These are phyloP conservation scores for Stentor roeselii DNA, from an alignment of 73 alveolate genomes.

Conservation along the genomic window DNA sequence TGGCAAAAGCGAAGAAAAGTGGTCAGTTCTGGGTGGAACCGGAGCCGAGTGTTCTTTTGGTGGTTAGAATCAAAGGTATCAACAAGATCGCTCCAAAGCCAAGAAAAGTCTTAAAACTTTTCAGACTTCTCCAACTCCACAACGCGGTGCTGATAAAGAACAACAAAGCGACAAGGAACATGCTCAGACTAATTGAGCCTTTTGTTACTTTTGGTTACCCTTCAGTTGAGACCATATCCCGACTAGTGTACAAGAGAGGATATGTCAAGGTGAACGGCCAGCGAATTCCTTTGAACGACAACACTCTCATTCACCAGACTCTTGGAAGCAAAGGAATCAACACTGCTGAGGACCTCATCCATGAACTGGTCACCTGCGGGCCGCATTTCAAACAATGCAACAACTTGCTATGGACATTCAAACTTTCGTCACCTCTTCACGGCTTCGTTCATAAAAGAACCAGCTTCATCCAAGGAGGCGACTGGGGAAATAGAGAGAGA, in stretches of 20 bases:
- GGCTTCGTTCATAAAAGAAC: conserved; percentile 86
- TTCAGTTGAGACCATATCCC: conserved; percentile 68
- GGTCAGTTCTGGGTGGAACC: too few species aligned
- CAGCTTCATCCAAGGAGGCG: conserved; percentile 82
- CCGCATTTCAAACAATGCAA: conserved; percentile 94
- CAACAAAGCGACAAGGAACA: conserved; percentile 91
- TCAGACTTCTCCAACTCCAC: conserved; percentile 89
- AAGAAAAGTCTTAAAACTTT: conserved; percentile 78
- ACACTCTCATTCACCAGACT: conserved; percentile 79
- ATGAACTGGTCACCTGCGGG: conserved; percentile 91
- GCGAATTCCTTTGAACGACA: conserved; percentile 90
- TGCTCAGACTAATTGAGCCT: conserved; percentile 86
- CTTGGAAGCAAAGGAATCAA: conserved; percentile 90
- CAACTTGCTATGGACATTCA: conserved; percentile 95
- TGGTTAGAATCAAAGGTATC: too few species aligned
- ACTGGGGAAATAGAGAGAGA: conserved; percentile 96
- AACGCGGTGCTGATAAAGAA: conserved; percentile 86
- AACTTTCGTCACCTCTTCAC: conserved; percentile 80
- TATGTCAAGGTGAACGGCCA: conserved; percentile 85
- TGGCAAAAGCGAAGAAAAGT: too few species aligned
- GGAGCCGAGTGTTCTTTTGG: too few species aligned
- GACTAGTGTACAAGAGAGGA: conserved; percentile 95
- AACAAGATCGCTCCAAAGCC: conserved; percentile 82
- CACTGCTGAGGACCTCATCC: conserved; percentile 93
- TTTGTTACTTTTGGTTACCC: conserved; percentile 92